Evolutionary conservation across 140 eudicot genomes (phyloP).

Genomic region (Cichorium intybus): DNA sequence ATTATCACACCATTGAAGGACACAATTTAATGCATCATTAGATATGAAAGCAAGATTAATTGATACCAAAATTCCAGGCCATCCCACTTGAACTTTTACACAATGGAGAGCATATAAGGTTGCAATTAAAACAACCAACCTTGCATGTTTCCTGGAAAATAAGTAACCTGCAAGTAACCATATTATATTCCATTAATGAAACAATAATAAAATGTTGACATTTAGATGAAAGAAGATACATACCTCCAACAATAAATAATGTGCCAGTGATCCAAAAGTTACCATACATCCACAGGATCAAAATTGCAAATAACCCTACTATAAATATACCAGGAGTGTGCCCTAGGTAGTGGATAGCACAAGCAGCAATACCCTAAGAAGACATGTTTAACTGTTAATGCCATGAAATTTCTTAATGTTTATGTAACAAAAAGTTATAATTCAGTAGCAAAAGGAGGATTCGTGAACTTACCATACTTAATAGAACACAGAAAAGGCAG

Average conservation of each 20-base stretch:
- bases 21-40: constrained; percentile 57
- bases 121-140: constrained; percentile 83
- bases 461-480: constrained; percentile 64
- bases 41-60: constrained; percentile 78
- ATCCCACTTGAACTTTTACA: constrained; percentile 84
- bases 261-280: constrained; percentile 95
- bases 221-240: constrained; percentile 1
- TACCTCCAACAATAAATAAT: constrained; percentile 93
- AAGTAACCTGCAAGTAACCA: constrained; percentile 59
- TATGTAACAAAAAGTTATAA: neutral
- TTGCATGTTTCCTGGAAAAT: constrained; percentile 87
- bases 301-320: constrained; percentile 81
- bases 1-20: constrained; percentile 86
- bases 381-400: constrained; percentile 9
- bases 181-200: neutral
- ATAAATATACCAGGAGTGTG: constrained; percentile 92
- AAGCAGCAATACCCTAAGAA: constrained; percentile 83
- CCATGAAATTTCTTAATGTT: constrained; percentile 13
- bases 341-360: constrained; percentile 85
- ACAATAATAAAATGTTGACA: neutral
- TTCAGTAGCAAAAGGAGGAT: neutral
- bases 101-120: constrained; percentile 65
- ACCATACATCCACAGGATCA: constrained; percentile 95
- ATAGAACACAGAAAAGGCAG: constrained; percentile 65
- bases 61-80: constrained; percentile 77